phyloP scores from a whole-genome alignment of 768 basidiomycete genomes.

The Ramaria sp. region DNA sequence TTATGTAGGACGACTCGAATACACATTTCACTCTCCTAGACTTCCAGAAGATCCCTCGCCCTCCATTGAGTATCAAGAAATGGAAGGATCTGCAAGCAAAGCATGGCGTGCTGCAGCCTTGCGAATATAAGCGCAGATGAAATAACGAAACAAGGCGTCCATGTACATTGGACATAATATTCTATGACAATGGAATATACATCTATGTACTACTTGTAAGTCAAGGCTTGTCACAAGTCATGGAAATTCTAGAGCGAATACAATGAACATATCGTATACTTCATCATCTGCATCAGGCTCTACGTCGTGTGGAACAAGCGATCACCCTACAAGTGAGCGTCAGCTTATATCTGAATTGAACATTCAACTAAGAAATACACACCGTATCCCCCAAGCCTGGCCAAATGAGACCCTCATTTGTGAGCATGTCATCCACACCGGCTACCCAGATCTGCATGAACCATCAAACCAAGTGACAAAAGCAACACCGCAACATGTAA shows the following conservation, averaged over 20 bases:
- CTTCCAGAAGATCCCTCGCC: conserved; percentile 52
- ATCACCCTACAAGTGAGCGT: conserved; percentile 49
- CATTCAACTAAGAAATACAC: conserved; percentile 21
- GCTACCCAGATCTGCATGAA: conserved; percentile 70
- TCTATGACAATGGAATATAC: no score
- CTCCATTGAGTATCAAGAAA: conserved; percentile 40
- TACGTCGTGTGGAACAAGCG: conserved; percentile 66
- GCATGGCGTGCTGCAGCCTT: conserved; percentile 64
- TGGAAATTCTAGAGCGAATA: no score
- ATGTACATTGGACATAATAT: no score
- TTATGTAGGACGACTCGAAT: conserved; percentile 60
- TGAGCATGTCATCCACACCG: conserved; percentile 66
- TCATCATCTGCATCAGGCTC: no score
- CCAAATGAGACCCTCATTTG: conserved; percentile 65
- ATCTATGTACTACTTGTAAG: no score
- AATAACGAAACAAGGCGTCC: neutral
- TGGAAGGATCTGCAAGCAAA: conserved; percentile 47
- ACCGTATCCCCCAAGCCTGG: conserved; percentile 90
- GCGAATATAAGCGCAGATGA: conserved; percentile 87
- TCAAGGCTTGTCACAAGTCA: no score
- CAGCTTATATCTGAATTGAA: neutral
- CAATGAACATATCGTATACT: no score
- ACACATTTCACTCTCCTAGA: conserved; percentile 81
- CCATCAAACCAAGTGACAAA: conserved; percentile 2
- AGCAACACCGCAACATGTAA: conserved; percentile 6